Evolutionary conservation across 192 early-diverging fungal genomes (phyloP), one percentile per base, ranked within the genome.

Genomic region (Coemansia sp.): DNA sequence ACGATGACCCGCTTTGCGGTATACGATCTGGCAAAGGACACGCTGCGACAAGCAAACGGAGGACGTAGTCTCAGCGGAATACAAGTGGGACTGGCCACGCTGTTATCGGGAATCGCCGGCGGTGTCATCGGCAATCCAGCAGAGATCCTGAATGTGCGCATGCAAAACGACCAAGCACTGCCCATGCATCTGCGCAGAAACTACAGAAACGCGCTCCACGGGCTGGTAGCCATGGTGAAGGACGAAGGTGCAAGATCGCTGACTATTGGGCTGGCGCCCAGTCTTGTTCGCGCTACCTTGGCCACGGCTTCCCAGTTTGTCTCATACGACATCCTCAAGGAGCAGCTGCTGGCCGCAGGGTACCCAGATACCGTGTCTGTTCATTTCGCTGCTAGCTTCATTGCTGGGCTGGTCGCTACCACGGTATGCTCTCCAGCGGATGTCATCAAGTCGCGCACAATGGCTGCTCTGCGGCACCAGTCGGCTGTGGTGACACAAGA

Each of bases 201-300:
- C 70, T 93, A 93, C 66, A 82, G 80, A 29, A 85, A 88, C 74
- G 91, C 89, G 0, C 43, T 87, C 49, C 77, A 88, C 75, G 92
- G 87, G 39, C 70, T 89, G 0, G 64, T 75, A 51, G 85, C 86
- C 53, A 95, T 96, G 72, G 67, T 90, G 0, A 73, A 82, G 10
- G 75, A 86, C 23, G 94, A 96, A 67, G 94, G 95, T 12, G 61
- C 86, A 1, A 34, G 67, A 15, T 87, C 92, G 21, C 76, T 99
- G 55, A 89, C 92, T 64, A 89, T 94, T 66, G 96, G 96, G 30
- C 68, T 99, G 21, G 93, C 87, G 1, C 94, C 96, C 7, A 95
- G 94, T 55, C 82, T 94, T 64, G 83, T 95, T 49, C 85, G 96
- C 30, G 95, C 96, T 4, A 91, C 96, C 55, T 77, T 95, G 48